A percentile compares a stretch with the other conserved stretches of the same genome.
Conservation (phyloP, 139 green algal genomes). For the Raphidocelis subcapitata region DNA sequence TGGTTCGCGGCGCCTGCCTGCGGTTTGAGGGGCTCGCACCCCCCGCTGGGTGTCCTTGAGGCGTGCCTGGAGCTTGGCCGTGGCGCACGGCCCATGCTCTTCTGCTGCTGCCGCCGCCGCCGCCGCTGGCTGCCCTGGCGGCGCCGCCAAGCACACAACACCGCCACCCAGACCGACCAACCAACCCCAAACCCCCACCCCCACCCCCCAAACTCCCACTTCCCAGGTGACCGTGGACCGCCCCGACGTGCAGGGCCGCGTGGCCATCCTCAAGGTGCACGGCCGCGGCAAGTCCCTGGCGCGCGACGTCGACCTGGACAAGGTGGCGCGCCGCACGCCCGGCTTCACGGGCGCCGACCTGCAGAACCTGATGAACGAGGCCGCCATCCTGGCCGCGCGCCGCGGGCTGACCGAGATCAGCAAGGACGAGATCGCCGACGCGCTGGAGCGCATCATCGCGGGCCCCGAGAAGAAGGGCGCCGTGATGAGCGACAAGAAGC, state of each 20-base stretch:
- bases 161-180: no score
- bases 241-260: conserved; percentile 87
- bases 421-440: conserved; percentile 99
- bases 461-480: conserved; percentile 98
- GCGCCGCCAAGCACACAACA: no score
- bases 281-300: conserved; percentile 92
- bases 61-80: no score
- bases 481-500: conserved; percentile 96
- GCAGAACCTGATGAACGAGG: conserved; percentile 99
- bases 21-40: no score
- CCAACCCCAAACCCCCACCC: no score
- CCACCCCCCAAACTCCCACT: neutral
- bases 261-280: conserved; percentile 93
- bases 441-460: conserved; percentile 97
- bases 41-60: no score
- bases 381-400: conserved; percentile 95
- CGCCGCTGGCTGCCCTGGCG: no score
- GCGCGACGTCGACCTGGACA: conserved; percentile 94
- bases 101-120: no score
- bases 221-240: conserved; percentile 87
- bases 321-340: conserved; percentile 92
- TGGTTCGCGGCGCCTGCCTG: no score
- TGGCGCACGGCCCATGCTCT: no score
- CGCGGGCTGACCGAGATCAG: conserved; percentile 95
- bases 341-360: conserved; percentile 96